phyloP scores from a whole-genome alignment of 2,329 filamentous ascomycete genomes.

The Aspergillus fischeri region DNA sequence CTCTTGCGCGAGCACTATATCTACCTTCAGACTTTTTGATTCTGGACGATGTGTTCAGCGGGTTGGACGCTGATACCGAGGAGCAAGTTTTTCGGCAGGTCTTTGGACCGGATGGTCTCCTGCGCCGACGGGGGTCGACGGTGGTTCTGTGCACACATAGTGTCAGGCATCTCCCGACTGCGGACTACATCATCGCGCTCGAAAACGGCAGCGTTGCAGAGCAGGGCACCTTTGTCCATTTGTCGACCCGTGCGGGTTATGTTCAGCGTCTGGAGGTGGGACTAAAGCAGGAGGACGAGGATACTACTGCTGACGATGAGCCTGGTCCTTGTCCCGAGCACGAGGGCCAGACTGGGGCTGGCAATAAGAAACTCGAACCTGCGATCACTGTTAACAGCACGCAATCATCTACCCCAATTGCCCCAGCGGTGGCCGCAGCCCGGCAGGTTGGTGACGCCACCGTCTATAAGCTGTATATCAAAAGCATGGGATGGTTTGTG shows the following conservation, averaged over 20 bases:
- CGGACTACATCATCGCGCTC: conserved; percentile 42
- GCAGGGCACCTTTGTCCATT: conserved; percentile 1
- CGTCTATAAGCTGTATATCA: conserved; percentile 18
- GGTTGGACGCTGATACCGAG: conserved; percentile 19
- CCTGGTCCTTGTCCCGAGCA: neutral
- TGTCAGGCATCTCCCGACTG: conserved; percentile 30
- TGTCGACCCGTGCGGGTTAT: conserved; percentile 1
- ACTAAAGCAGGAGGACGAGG: neutral
- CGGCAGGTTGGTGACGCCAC: conserved; percentile 33
- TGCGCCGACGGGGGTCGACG: neutral
- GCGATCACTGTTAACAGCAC: neutral
- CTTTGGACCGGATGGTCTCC: conserved; percentile 1
- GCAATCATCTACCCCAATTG: neutral
- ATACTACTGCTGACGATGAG: conserved; percentile 9
- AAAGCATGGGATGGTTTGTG: conserved; percentile 17
- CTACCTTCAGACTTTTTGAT: conserved; percentile 37
- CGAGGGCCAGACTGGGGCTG: neutral
- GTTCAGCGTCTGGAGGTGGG: conserved; percentile 1
- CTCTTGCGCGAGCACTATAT: conserved; percentile 48
- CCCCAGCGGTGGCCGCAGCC: conserved; percentile 20
- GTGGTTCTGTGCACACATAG: conserved; percentile 42
- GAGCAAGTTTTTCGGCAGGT: conserved; percentile 4
- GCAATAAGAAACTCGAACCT: neutral
- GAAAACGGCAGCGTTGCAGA: conserved; percentile 17
- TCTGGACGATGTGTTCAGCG: conserved; percentile 46